A percentile compares a stretch with the other conserved stretches of the same genome.
Conservation (phyloP, 2,329 filamentous ascomycete genomes). For the Fusarium proliferatum region DNA sequence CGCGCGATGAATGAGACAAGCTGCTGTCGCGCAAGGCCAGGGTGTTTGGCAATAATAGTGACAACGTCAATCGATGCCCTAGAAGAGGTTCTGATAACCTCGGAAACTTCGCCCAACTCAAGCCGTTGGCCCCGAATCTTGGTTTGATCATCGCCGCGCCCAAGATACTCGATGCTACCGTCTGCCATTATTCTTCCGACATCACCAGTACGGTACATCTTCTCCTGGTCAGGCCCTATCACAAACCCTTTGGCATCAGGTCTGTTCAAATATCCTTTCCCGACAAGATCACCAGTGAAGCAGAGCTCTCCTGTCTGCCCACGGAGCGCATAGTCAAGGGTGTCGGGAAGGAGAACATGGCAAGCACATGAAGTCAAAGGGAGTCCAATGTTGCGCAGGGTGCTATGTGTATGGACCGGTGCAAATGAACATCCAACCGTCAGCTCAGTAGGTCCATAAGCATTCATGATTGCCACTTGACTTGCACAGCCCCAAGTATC, state of each 20-base stretch:
- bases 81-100: background rate
- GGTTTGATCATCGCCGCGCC: background rate
- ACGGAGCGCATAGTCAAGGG: background rate
- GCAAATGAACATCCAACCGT: background rate
- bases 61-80: background rate
- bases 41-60: background rate
- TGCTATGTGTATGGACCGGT: background rate
- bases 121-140: background rate
- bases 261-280: background rate
- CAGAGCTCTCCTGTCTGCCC: background rate
- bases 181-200: background rate
- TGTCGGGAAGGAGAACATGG: background rate
- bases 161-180: background rate
- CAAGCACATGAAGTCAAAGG: background rate
- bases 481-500: background rate
- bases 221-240: background rate
- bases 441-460: background rate
- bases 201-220: background rate
- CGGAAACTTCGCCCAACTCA: background rate
- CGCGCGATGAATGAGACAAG: background rate
- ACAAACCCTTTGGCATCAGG: background rate
- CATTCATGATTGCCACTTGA: background rate
- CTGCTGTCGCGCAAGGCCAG: background rate
- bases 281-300: background rate
- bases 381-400: background rate